Conservation (phyloP, 768 basidiomycete genomes). For the Cantharellus anzutake region DNA sequence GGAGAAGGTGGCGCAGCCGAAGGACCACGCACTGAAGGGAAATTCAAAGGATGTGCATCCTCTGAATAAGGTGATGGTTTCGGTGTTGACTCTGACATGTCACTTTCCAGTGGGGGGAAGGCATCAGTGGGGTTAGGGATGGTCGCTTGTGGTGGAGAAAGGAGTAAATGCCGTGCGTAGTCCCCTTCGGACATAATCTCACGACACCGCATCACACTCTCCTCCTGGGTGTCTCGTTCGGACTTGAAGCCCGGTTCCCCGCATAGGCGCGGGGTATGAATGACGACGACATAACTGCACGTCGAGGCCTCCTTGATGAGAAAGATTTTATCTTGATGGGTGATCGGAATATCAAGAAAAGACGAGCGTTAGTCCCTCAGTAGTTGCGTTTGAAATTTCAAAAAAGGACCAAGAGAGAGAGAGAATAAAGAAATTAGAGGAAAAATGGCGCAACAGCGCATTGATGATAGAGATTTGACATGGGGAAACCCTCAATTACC, state of each 20-base stretch:
- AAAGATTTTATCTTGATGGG: slow-evolving; percentile 45
- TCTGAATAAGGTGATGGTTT: not conserved
- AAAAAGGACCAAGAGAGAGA: not conserved
- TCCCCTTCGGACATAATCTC: slow-evolving; percentile 32
- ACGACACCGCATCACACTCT: slow-evolving; percentile 59
- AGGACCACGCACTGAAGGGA: not conserved
- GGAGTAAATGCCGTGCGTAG: not conserved
- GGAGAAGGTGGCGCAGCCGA: not conserved
- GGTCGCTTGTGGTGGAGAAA: no score
- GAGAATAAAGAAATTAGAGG: not conserved
- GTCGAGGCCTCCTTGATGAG: slow-evolving; percentile 88
- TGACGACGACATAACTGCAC: slow-evolving; percentile 84
- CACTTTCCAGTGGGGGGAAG: not conserved
- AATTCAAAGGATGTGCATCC: not conserved
- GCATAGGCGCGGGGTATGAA: slow-evolving; percentile 89
- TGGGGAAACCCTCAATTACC: not conserved
- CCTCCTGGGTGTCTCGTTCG: slow-evolving; percentile 40
- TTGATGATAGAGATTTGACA: not conserved
- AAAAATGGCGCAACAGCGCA: not conserved
- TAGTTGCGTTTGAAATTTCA: not conserved
- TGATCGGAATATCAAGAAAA: not conserved
- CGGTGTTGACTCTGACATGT: not conserved
- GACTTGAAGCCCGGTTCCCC: slow-evolving; percentile 85
- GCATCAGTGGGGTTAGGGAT: not conserved
- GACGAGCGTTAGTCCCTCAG: not conserved